Base-by-base conservation (phyloP, 2,329 filamentous ascomycete genomes). In the Aotearoamyces nothofagi region DNA sequence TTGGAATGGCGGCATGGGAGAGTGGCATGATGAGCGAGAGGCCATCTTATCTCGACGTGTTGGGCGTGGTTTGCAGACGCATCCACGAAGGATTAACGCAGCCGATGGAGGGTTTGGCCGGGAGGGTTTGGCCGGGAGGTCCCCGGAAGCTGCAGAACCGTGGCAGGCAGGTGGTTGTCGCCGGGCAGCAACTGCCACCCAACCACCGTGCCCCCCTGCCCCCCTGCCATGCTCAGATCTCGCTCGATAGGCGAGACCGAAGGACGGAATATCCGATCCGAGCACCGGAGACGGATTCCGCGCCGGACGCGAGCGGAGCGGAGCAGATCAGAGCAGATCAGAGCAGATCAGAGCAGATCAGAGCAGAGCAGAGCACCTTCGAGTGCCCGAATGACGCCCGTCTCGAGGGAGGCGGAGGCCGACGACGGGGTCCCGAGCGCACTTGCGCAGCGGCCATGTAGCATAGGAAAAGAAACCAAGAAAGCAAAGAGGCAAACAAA, bases 281-380 rank as follows among this genome's bases (percentile, higher is more conserved):
- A 12, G 12, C 7, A 12, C 7, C 24, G n/a, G 24, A 9, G 24
- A 15, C 14, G 12, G 24, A 15, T 26, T 26, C 24, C 24, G 7
- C 24, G 24, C 24, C 24, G 24, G 19, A n/a, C 19, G 19, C 19
- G n/a, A 20, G 19, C 7, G 19, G 19, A 20, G 7, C 19, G n/a
- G n/a, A 20, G 19, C 19, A n/a, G 19, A 20, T 20, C 19, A 20
- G 19, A n/a, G 19, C 19, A n/a, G 19, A 20, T 20, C 19, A 20
- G 19, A n/a, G 19, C 19, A n/a, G 19, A 20, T 20, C 19, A 20
- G 19, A 20, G 19, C 7, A n/a, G 19, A 20, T 20, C 19, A 20
- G 19, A 20, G 19, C 7, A n/a, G 19, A 20, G 7, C 19, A n/a
- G 19, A 20, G 19, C n/a, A n/a, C n/a, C n/a, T n/a, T n/a, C n/a